phyloP scores from a whole-genome alignment of 306 rosid species.

The Rubus parviflorus region DNA sequence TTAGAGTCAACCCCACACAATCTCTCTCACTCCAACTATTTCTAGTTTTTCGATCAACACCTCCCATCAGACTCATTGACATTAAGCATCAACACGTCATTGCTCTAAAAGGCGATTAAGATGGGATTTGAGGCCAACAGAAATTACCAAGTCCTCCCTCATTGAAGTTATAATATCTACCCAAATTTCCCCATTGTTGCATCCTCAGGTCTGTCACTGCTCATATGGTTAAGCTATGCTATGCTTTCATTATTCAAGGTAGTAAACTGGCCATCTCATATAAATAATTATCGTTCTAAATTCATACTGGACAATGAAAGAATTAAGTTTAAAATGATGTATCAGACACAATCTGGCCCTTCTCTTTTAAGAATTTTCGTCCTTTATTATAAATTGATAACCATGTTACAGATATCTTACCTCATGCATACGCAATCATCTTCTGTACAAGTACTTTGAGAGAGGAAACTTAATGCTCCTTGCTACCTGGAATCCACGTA shows the following conservation, averaged over 20 bases:
- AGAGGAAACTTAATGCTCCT: slow-evolving; percentile 90
- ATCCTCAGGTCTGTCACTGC: background rate
- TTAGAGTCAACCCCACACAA: slow-evolving; percentile 1
- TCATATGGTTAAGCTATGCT: background rate
- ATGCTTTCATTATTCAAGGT: no score
- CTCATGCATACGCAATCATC: slow-evolving; percentile 30
- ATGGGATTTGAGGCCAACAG: background rate
- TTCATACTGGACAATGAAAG: background rate
- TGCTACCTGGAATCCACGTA: slow-evolving; percentile 64
- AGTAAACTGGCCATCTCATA: background rate
- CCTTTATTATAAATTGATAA: slow-evolving; percentile 9
- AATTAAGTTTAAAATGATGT: background rate
- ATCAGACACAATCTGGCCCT: background rate
- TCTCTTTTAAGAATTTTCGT: slow-evolving; percentile 2
- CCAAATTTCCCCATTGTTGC: background rate
- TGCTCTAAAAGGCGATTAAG: background rate
- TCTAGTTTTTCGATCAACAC: slow-evolving; percentile 2
- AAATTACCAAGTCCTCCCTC: background rate
- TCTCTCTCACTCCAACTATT: slow-evolving; percentile 3
- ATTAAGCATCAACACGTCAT: background rate
- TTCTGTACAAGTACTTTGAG: slow-evolving; percentile 78
- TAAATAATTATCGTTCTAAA: background rate
- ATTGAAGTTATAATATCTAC: background rate
- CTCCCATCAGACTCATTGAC: background rate
- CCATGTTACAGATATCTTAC: slow-evolving; percentile 25